phyloP scores from a whole-genome alignment of 2,329 filamentous ascomycete species.

The Parastagonospora avenae region DNA sequence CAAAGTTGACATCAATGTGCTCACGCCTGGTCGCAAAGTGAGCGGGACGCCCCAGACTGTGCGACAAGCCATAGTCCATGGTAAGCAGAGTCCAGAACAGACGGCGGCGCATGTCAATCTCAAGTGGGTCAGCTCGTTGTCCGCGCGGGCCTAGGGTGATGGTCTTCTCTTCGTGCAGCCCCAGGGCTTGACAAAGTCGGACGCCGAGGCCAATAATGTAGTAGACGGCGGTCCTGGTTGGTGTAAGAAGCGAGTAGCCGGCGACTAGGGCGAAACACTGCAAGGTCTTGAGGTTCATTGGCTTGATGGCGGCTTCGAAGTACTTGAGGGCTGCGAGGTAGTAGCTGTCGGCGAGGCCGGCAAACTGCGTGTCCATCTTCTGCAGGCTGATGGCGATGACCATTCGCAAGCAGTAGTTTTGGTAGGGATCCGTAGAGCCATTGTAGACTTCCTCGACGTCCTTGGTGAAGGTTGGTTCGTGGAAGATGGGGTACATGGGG shows the following conservation, averaged over 20 bases:
- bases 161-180: constrained; percentile 86
- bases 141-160: constrained; percentile 69
- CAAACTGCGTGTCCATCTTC: constrained; percentile 85
- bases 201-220: constrained; percentile 90
- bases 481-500: constrained; percentile 83
- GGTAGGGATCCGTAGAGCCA: constrained; percentile 76
- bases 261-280: constrained; percentile 88
- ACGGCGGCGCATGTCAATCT: constrained; percentile 86
- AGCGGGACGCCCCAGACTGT: constrained; percentile 85
- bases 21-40: constrained; percentile 83
- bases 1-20: constrained; percentile 83
- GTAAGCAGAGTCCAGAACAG: constrained; percentile 86
- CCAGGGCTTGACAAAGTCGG: constrained; percentile 85
- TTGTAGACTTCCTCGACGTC: constrained; percentile 83
- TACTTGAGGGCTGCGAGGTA: constrained; percentile 87
- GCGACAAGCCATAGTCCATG: constrained; percentile 87
- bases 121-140: constrained; percentile 68
- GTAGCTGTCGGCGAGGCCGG: constrained; percentile 93
- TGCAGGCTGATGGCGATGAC: constrained; percentile 94
- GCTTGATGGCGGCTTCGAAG: constrained; percentile 79
- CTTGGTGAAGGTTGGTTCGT: constrained; percentile 77
- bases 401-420: constrained; percentile 88
- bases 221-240: constrained; percentile 89
- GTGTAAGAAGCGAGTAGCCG: constrained; percentile 90
- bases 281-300: constrained; percentile 88